Evolutionary conservation across 805 yeast species (phyloP).

Genomic region (Alloascoidea hylecoeti): DNA sequence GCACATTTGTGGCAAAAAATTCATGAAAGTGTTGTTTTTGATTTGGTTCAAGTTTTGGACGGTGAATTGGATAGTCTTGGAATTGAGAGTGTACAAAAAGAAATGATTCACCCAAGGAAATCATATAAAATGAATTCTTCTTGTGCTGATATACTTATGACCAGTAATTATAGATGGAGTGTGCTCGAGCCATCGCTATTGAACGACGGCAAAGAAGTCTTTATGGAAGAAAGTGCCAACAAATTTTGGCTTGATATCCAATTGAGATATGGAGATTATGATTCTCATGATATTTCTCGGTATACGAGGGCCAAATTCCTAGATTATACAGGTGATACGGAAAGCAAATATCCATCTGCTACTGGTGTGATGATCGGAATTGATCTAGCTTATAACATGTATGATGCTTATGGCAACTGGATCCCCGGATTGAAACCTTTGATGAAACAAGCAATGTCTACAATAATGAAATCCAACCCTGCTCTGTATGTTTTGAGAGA

Average conservation of each 20-base stretch:
- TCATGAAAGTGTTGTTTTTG: constrained; percentile 90
- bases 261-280: constrained; percentile 91
- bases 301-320: constrained; percentile 86
- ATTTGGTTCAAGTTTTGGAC: constrained; percentile 84
- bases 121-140: constrained; percentile 96
- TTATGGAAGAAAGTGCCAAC: constrained; percentile 36
- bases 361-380: constrained; percentile 86
- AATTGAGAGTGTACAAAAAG: constrained; percentile 77
- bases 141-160: constrained; percentile 76
- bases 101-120: constrained; percentile 91
- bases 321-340: constrained; percentile 83
- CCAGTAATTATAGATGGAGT: constrained; percentile 70
- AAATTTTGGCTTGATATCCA: constrained; percentile 95
- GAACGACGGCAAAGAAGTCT: constrained; percentile 52
- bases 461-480: constrained; percentile 90
- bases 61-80: constrained; percentile 72
- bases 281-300: constrained; percentile 90
- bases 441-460: constrained; percentile 82
- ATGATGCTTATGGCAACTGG: constrained; percentile 96
- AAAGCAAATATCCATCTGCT: constrained; percentile 81
- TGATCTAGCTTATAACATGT: constrained; percentile 91
- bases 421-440: constrained; percentile 87
- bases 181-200: constrained; percentile 65
- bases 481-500: constrained; percentile 85
- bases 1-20: constrained; percentile 99